Base-by-base conservation (phyloP, 306 rosid genomes). In the Heteromeles arbutifolia region DNA sequence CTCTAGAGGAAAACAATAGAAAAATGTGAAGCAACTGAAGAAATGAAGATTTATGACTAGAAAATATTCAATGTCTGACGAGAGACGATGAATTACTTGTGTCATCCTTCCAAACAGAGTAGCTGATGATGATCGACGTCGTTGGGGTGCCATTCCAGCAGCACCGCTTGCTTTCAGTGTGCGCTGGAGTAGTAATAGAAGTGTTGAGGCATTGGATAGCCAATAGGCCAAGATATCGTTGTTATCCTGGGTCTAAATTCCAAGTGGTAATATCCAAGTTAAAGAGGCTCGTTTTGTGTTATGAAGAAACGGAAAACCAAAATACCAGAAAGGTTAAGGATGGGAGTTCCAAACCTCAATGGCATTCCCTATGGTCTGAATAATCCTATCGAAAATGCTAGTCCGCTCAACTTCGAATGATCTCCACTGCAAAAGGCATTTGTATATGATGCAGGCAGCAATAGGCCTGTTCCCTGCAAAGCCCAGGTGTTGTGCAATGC, bases 351-450 rank as follows among this genome's bases (percentile, higher is more conserved):
- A 74, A 74, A 95, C 99, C 97, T 96, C 99, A 39, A 96, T 88
- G 58, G 99, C 95, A 31, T 93, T 82, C 79, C 98, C 97, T 85
- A 92, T 89, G 59, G 94, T 87, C 87, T 96, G 99, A 87, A 92
- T 96, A 70, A 96, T 88, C 73, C 98, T 87, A 79, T 96, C 99
- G 74, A 96, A 96, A 77, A 96, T 95, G 67, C 84, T 89, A 17
- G 99, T 96, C 69, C 98, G 79, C 86, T 96, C 99, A 67, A 96
- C 99, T 89, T 96, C 99, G 66, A 92, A 96, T 69, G 99, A 96
- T 84, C 99, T 83, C 99, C 99, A 96, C 80, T 96, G 98, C 82
- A 92, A 85, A 80, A 96, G 99, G 82, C 99, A 92, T 91, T 90
- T 96, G 84, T 92, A 96, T 80, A 96, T 90, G 84, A 96, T 84